These are phyloP conservation scores for Pseudonitzschia multiseries DNA, from an alignment of 108 stramenopile genomes.

Conservation along the genomic window DNA sequence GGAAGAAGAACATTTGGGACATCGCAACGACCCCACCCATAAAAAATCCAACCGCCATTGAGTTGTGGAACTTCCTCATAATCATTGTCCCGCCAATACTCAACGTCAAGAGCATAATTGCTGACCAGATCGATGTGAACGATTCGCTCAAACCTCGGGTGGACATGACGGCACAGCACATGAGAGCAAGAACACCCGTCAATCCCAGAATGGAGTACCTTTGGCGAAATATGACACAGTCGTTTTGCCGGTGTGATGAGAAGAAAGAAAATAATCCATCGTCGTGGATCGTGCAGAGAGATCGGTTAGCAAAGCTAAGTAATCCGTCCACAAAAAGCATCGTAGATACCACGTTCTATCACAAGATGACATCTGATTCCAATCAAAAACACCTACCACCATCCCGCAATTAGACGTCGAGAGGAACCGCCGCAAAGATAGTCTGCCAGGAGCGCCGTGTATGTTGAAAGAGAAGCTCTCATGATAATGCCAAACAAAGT, in stretches of 20 bases:
- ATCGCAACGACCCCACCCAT: conserved; percentile 84
- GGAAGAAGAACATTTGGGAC: conserved; percentile 80
- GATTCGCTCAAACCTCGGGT: conserved; percentile 64
- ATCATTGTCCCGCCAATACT: conserved; percentile 88
- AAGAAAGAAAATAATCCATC: too few relatives aligned
- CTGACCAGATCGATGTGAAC: conserved; percentile 75
- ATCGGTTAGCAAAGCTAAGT: background rate
- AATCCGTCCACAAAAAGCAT: too few relatives aligned
- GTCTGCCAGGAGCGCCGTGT: conserved; percentile 64
- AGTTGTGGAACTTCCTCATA: conserved; percentile 88
- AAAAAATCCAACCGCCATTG: conserved; percentile 84
- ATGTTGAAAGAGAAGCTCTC: conserved; percentile 48
- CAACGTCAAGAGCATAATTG: conserved; percentile 59
- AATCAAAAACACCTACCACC: conserved; percentile 69
- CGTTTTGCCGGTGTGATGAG: too few relatives aligned
- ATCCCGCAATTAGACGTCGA: conserved; percentile 87
- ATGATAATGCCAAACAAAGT: conserved; percentile 21
- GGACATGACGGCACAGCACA: conserved; percentile 68
- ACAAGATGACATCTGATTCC: background rate
- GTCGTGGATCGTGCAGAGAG: background rate
- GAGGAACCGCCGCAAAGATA: conserved; percentile 76
- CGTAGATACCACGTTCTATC: background rate
- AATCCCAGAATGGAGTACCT: conserved; percentile 86
- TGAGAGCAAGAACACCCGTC: conserved; percentile 58
- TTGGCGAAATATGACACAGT: background rate